Percentiles rank a stretch among this genome's conserved stretches.
phyloP scores from a whole-genome alignment of 306 rosid species.

The Nissolia schottii region DNA sequence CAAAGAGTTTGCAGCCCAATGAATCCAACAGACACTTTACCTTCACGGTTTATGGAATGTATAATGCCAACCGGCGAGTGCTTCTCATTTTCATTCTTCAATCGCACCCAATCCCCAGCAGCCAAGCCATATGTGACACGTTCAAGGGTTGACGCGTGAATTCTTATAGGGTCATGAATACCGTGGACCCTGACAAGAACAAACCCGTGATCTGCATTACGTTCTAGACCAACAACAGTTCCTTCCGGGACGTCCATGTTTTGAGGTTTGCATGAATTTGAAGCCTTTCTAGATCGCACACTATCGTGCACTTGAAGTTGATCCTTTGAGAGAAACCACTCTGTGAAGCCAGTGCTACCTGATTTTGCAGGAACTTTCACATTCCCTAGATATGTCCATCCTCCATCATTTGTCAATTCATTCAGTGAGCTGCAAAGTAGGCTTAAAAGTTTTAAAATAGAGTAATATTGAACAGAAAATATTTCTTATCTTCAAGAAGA shows the following conservation, averaged over 20 bases:
- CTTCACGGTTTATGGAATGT: slow-evolving; percentile 62
- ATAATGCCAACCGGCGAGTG: slow-evolving; percentile 83
- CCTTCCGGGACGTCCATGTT: slow-evolving; percentile 83
- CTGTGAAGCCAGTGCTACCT: slow-evolving; percentile 44
- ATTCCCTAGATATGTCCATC: slow-evolving; percentile 55
- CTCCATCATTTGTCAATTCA: slow-evolving; percentile 48
- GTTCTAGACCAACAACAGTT: slow-evolving; percentile 70
- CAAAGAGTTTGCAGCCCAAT: slow-evolving; percentile 73
- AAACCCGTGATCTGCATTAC: slow-evolving; percentile 46
- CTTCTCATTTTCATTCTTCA: slow-evolving; percentile 54
- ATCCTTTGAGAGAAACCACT: slow-evolving; percentile 86
- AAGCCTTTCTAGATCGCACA: slow-evolving; percentile 79
- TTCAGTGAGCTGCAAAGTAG: slow-evolving; percentile 56
- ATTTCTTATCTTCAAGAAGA: slow-evolving; percentile 11
- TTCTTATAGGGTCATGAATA: slow-evolving; percentile 72
- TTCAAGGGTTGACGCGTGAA: slow-evolving; percentile 57
- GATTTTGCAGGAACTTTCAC: slow-evolving; percentile 45
- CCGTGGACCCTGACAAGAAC: slow-evolving; percentile 79
- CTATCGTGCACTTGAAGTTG: slow-evolving; percentile 73
- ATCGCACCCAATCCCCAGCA: slow-evolving; percentile 75
- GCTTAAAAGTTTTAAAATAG: slow-evolving; percentile 15
- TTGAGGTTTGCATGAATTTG: slow-evolving; percentile 59
- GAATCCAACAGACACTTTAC: slow-evolving; percentile 64
- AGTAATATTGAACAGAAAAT: background rate
- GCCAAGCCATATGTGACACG: slow-evolving; percentile 76